These are phyloP conservation scores for Candida incommunis DNA, from an alignment of 805 yeast genomes.

Conservation along the genomic window DNA sequence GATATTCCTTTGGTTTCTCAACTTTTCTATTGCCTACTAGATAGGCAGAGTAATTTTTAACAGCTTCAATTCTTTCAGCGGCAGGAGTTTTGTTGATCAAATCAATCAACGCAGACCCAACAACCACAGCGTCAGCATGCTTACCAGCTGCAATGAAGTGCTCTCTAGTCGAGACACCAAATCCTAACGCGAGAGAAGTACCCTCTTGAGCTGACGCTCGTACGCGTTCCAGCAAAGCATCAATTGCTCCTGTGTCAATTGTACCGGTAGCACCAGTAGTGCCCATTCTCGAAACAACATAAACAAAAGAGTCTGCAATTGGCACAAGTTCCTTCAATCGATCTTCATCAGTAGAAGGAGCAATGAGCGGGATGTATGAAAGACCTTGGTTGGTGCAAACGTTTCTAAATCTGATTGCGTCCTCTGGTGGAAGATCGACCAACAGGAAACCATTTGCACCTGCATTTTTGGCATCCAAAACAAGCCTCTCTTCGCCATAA, in stretches of 20 bases:
- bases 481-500: constrained; percentile 78
- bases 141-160: constrained; percentile 71
- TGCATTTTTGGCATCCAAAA: constrained; percentile 63
- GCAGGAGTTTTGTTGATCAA: constrained; percentile 47
- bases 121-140: constrained; percentile 88
- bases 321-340: constrained; percentile 63
- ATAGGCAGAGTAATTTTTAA: constrained; percentile 50
- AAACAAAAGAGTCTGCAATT: constrained; percentile 90
- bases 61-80: constrained; percentile 40
- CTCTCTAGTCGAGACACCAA: constrained; percentile 90
- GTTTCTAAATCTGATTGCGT: constrained; percentile 76
- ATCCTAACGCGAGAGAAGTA: constrained; percentile 87
- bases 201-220: constrained; percentile 58
- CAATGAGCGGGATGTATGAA: constrained; percentile 84
- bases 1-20: constrained; percentile 4
- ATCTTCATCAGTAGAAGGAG: constrained; percentile 91
- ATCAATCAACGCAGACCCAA: constrained; percentile 76
- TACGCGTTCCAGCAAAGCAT: constrained; percentile 58
- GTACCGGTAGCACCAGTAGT: constrained; percentile 78
- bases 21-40: constrained; percentile 43
- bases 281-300: constrained; percentile 97
- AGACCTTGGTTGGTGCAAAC: constrained; percentile 53
- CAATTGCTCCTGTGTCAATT: constrained; percentile 43
- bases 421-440: constrained; percentile 97
- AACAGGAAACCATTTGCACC: constrained; percentile 94